Base-by-base conservation (phyloP, 2,329 filamentous ascomycete species). In the Lachnum nothofagi region DNA sequence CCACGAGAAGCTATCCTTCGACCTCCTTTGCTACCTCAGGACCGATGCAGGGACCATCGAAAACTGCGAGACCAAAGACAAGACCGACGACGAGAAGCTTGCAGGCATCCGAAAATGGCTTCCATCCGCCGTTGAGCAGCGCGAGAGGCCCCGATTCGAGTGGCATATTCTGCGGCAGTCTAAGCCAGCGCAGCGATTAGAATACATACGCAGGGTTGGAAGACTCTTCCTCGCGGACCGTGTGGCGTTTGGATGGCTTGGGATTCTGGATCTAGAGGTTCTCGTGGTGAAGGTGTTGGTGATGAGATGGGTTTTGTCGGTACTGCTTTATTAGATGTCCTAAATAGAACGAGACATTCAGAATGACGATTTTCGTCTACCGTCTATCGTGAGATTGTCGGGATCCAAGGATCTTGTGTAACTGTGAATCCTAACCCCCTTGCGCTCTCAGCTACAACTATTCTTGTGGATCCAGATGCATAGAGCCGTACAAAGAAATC, bases 221-320 rank as follows among this genome's bases (percentile, higher is more conserved):
- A 54, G 52, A 33, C 24, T 61, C 3, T 33, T 58, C 3, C 5
- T 60, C 19, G 49, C 52, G 34, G 49, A 60, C 14, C 25, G 42
- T 20, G 33, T 62, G 9, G 59, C 57, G 6, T 51, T 57, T n/a
- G 57, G 60, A 3, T 46, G 42, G 29, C 35, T 51, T 5, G 51
- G 55, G 20, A 33, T 61, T 2, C 22, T 63, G 23, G 50, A 58
- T 37, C 24, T 51, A 2, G 50, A 51, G n/a, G 23, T 56, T 3
- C 58, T 54, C 19, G 8, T 54, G n/a, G 1, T 58, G 0, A 49
- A 43, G 19, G 20, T 24, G n/a, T 9, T 22, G 12, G 17, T 45
- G 10, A 17, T 37, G 34, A 17, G 34, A 17, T 37, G n/a, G 34
- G 17, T 10, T 37, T 9, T 37, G 9, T 17, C 16, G 34, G 19